Evolutionary conservation across 495 filamentous ascomycete genomes (phyloP).

Genomic region (Penicillium bialowiezense): DNA sequence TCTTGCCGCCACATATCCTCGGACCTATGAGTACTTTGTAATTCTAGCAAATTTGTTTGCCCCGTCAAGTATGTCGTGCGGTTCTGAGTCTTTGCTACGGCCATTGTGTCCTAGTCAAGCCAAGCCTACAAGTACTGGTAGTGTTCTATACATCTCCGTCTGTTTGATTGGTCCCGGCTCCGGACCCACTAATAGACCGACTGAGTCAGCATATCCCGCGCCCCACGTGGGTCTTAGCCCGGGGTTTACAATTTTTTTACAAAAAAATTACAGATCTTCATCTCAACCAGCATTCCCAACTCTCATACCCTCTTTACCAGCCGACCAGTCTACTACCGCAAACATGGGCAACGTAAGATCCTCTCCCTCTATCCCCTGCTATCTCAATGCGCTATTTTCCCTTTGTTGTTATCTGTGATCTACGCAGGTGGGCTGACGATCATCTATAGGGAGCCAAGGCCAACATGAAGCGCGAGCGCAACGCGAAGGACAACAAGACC

Average conservation of each 20-base stretch:
- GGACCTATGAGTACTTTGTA: too few relatives aligned
- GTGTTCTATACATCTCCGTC: too few relatives aligned
- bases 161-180: too few relatives aligned
- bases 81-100: too few relatives aligned
- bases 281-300: not conserved
- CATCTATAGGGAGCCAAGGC: conserved; percentile 27
- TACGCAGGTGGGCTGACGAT: conserved; percentile 12
- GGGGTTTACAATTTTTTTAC: conserved; percentile 3
- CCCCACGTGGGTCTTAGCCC: conserved; percentile 7
- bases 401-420: not conserved
- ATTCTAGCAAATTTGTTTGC: too few relatives aligned
- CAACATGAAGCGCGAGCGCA: conserved; percentile 27
- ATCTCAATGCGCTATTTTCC: too few relatives aligned
- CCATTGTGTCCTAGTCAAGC: too few relatives aligned
- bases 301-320: not conserved
- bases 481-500: conserved; percentile 16
- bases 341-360: conserved; percentile 24
- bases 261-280: conserved; percentile 6
- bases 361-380: too few relatives aligned
- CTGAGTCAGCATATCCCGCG: conserved; percentile 12
- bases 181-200: too few relatives aligned
- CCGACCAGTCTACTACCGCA: conserved; percentile 4
- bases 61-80: too few relatives aligned
- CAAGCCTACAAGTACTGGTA: too few relatives aligned
- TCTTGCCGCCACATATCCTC: too few relatives aligned